Percentiles rank a stretch among this genome's conserved stretches.
Conservation (phyloP, 164 flowering plant genomes). For the Vitis cinerea region DNA sequence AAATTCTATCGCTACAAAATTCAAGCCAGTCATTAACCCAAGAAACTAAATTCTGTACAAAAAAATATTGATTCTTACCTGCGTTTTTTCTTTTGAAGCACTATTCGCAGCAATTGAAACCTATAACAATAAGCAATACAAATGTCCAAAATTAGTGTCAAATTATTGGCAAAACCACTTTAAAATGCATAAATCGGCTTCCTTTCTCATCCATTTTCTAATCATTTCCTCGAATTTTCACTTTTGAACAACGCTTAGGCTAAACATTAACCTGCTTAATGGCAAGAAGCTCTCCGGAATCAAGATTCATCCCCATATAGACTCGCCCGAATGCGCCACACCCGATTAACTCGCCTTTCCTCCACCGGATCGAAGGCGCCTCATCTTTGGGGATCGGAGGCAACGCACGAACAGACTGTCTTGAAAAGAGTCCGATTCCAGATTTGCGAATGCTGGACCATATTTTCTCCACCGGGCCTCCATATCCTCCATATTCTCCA, state of each 20-base stretch:
- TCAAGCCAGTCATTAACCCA: not conserved
- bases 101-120: slow-evolving; percentile 31
- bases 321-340: slow-evolving; percentile 96
- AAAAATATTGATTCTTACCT: slow-evolving; percentile 16
- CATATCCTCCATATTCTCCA: slow-evolving; percentile 37
- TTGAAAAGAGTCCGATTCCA: slow-evolving; percentile 65
- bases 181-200: no score
- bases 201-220: no score
- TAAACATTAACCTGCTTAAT: slow-evolving; percentile 68
- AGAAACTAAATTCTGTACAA: not conserved
- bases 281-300: slow-evolving; percentile 96
- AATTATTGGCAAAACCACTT: no score
- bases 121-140: slow-evolving; percentile 15
- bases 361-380: slow-evolving; percentile 72
- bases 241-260: no score
- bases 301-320: slow-evolving; percentile 98
- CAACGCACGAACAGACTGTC: slow-evolving; percentile 28
- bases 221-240: no score
- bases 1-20: no score
- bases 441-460: slow-evolving; percentile 76
- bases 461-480: slow-evolving; percentile 65
- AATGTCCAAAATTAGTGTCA: no score
- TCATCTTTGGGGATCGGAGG: slow-evolving; percentile 30
- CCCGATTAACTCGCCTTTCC: slow-evolving; percentile 93
- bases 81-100: slow-evolving; percentile 30